Base-by-base conservation (phyloP, 768 basidiomycete species). In the Mycena alexandri region DNA sequence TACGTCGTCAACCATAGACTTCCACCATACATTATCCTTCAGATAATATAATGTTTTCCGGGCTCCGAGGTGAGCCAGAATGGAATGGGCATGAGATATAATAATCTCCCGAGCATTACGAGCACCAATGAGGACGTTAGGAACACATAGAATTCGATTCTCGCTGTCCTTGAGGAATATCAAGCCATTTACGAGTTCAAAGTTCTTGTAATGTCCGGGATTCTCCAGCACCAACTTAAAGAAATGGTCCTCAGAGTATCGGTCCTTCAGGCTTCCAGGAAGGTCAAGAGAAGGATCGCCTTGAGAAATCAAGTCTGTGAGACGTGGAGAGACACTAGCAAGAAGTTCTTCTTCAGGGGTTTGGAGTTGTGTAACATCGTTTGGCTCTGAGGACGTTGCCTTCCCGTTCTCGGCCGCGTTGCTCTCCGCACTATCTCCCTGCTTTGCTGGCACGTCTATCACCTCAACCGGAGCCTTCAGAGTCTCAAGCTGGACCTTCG, bases 41-140 rank as follows among this genome's bases (percentile, higher is more conserved):
- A 69, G 62, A 11, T 47, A 63, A 24, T 66, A 55, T 10, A 71
- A 62, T 41, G 79, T 82, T 48, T 83, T 83, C 4, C 36, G 3
- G 0, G 67, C 5, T 3, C 81, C 80, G 0, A 82, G 65, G 43
- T 82, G 81, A 0, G 80, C 81, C 2, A 82, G 60, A 0, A 82
- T 12, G 1, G 78, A 79, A 34, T 82, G 81, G 0, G 79, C 80
- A 12, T 81, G 80, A 0, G 56, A 63, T 0, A 82, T 81, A 0
- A 82, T 17, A 0, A 75, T 55, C 46, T 80, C 80, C 0, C 75
- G 53, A 0, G 76, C 42, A 0, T 46, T 55, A 5, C 70, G 50
- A 0, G 47, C 68, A 0, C 62, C 67, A 0, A 74, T 50, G 8
- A 19, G 21, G 17, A 75, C 50, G 29, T 78, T 65, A 0, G 78